Percentiles rank a stretch among this genome's conserved stretches.
These are phyloP conservation scores for Cyberlindnera veronae DNA, from an alignment of 805 yeast genomes.

Conservation along the genomic window DNA sequence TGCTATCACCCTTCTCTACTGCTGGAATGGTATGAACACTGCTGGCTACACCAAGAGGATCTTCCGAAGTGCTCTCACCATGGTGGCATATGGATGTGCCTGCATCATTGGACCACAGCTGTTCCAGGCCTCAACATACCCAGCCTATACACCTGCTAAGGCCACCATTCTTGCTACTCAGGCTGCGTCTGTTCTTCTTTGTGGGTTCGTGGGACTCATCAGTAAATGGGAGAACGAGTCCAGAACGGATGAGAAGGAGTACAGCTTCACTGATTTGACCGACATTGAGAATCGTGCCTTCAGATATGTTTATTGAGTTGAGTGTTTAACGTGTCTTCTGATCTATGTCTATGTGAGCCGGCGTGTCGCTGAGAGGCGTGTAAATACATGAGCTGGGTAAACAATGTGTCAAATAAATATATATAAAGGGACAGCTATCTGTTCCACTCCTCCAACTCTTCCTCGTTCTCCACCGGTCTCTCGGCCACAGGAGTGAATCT, in stretches of 20 bases:
- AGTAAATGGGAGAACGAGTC: conserved; percentile 44
- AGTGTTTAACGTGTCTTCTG: neutral
- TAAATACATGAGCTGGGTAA: too few relatives aligned
- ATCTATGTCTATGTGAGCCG: too few relatives aligned
- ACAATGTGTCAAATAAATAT: too few relatives aligned
- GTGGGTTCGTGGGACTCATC: conserved; percentile 38
- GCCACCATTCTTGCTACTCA: conserved; percentile 51
- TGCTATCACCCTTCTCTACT: conserved; percentile 50
- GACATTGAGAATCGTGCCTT: conserved; percentile 47
- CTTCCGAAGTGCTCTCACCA: conserved; percentile 46
- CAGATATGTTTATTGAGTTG: conserved; percentile 34
- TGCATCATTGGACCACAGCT: conserved; percentile 61
- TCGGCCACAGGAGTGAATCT: conserved; percentile 74
- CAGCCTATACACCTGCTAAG: conserved; percentile 54
- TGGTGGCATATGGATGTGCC: conserved; percentile 52
- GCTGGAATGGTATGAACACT: conserved; percentile 56
- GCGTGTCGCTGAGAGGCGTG: too few relatives aligned
- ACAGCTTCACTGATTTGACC: conserved; percentile 36
- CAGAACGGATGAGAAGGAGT: conserved; percentile 26
- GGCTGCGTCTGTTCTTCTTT: conserved; percentile 39
- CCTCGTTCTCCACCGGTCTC: conserved; percentile 54
- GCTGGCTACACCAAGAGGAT: conserved; percentile 57
- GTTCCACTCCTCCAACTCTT: conserved; percentile 31
- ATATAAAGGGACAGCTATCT: too few relatives aligned
- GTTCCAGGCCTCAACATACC: conserved; percentile 46